Evolutionary conservation across 805 yeast genomes (phyloP).

Genomic region (Candida cerambycidarum): DNA sequence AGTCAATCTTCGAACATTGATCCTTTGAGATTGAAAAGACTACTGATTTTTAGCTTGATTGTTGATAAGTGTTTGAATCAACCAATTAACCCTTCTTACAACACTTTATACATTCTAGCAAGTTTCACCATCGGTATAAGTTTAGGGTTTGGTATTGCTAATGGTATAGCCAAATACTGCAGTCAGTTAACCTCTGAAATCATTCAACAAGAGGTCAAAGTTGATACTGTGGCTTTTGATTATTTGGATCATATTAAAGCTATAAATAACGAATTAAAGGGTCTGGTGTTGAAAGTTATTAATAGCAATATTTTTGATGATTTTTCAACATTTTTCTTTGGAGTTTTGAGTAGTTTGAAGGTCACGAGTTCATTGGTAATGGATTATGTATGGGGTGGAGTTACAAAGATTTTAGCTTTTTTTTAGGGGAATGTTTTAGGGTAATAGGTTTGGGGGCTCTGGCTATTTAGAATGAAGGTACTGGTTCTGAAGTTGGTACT

Average conservation of each 20-base stretch:
- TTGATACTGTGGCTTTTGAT: slow-evolving; percentile 4
- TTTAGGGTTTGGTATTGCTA: slow-evolving; percentile 31
- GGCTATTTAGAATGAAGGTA: too few relatives aligned
- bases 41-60: slow-evolving; percentile 7
- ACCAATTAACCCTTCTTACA: slow-evolving; percentile 24
- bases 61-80: slow-evolving; percentile 2
- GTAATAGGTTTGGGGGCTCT: too few relatives aligned
- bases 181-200: neutral
- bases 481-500: too few relatives aligned
- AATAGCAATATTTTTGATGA: slow-evolving; percentile 9
- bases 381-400: slow-evolving; percentile 24
- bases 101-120: slow-evolving; percentile 25
- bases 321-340: slow-evolving; percentile 7
- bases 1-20: slow-evolving; percentile 11
- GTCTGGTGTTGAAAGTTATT: neutral
- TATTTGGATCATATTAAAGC: slow-evolving; percentile 4
- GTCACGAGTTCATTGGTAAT: slow-evolving; percentile 17
- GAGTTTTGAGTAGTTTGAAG: slow-evolving; percentile 9
- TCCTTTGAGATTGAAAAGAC: slow-evolving; percentile 13
- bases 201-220: slow-evolving; percentile 1
- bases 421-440: neutral
- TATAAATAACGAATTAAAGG: neutral
- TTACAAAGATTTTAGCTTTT: slow-evolving; percentile 18
- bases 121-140: slow-evolving; percentile 40
- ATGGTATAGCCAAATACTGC: slow-evolving; percentile 20